These are phyloP conservation scores for Vachellia pachyceras DNA, from an alignment of 306 rosid genomes.

Conservation along the genomic window DNA sequence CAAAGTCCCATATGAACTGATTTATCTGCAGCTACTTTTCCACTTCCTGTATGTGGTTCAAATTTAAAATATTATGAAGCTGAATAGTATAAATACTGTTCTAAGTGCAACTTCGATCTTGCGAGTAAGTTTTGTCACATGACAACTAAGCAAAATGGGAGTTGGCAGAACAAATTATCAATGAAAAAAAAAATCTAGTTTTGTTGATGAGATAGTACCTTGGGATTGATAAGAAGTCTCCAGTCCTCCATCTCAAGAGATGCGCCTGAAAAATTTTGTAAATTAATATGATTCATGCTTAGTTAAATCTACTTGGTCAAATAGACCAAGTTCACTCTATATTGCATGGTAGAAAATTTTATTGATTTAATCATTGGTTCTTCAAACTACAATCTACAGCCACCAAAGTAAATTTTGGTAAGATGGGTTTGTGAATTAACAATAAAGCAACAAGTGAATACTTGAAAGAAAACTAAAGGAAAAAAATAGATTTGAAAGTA, in stretches of 20 bases:
- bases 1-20: slow-evolving; percentile 11
- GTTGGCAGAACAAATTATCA: slow-evolving; percentile 4
- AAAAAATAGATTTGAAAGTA: slow-evolving; percentile 34
- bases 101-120: slow-evolving; percentile 13
- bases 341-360: background rate
- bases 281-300: slow-evolving; percentile 24
- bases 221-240: slow-evolving; percentile 30
- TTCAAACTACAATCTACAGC: background rate
- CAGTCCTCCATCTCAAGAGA: slow-evolving; percentile 38
- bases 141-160: slow-evolving; percentile 11
- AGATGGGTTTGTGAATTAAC: too few relatives aligned
- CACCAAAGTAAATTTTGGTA: background rate
- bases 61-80: slow-evolving; percentile 19
- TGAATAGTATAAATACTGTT: slow-evolving; percentile 28
- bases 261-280: slow-evolving; percentile 42
- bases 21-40: background rate
- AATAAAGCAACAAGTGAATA: background rate
- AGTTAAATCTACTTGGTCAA: background rate
- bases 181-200: background rate
- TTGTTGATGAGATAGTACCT: slow-evolving; percentile 41
- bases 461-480: slow-evolving; percentile 10
- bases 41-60: slow-evolving; percentile 2
- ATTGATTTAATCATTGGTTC: background rate
- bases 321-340: background rate
- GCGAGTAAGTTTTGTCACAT: background rate